Evolutionary conservation across 805 yeast genomes (phyloP).

Genomic region (Teunomyces gatunensis): DNA sequence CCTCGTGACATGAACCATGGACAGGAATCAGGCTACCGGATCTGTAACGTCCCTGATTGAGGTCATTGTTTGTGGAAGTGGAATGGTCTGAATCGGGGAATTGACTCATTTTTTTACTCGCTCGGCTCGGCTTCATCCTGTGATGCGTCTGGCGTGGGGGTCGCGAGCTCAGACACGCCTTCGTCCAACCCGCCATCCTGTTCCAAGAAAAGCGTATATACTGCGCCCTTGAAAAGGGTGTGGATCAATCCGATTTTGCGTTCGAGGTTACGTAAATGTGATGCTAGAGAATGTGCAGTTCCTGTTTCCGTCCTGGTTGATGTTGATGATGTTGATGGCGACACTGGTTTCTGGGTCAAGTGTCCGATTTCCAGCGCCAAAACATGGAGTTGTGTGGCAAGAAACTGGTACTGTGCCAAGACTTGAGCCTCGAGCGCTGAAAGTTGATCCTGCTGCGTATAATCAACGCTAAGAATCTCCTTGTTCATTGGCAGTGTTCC

Average conservation of each 20-base stretch:
- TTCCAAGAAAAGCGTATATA: slow-evolving; percentile 60
- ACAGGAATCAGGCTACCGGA: too few species aligned
- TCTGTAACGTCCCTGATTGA: too few species aligned
- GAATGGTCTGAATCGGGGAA: too few species aligned
- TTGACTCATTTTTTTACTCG: too few species aligned
- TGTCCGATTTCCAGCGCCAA: slow-evolving; percentile 32
- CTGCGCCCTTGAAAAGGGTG: slow-evolving; percentile 67
- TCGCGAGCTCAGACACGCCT: background rate
- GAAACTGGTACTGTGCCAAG: slow-evolving; percentile 35
- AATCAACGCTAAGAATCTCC: slow-evolving; percentile 12
- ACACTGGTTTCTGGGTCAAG: slow-evolving; percentile 18
- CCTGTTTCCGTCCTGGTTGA: slow-evolving; percentile 2
- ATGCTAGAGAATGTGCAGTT: slow-evolving; percentile 32
- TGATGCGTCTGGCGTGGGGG: background rate
- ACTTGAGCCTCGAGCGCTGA: slow-evolving; percentile 33
- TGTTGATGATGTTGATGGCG: background rate
- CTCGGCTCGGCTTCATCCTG: background rate
- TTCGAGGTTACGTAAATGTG: slow-evolving; percentile 58
- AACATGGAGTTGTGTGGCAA: slow-evolving; percentile 31
- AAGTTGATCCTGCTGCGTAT: slow-evolving; percentile 16
- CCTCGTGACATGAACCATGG: too few species aligned
- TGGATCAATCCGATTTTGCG: slow-evolving; percentile 62
- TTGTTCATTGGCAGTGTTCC: background rate
- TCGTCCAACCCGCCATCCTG: slow-evolving; percentile 26
- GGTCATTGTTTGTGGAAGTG: too few species aligned